Percentiles rank a stretch among this genome's conserved stretches.
phyloP scores from a whole-genome alignment of 495 filamentous ascomycete genomes.

The Xylaria acuta region DNA sequence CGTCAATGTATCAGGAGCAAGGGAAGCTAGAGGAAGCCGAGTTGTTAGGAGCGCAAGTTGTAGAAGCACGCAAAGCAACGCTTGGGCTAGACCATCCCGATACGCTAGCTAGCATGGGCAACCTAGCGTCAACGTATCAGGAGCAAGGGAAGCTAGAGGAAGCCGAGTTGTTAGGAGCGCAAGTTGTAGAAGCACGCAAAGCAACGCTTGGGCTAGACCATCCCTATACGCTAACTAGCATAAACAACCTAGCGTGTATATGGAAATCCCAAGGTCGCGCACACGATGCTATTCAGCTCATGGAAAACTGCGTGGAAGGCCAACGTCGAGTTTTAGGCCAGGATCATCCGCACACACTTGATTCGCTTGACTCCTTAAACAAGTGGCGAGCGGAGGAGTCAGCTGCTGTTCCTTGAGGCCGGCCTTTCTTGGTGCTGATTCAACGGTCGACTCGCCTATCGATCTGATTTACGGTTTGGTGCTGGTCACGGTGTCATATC shows the following conservation, averaged over 20 bases:
- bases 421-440: background rate
- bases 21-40: conserved; percentile 46
- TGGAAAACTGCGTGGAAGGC: conserved; percentile 26
- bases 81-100: conserved; percentile 48
- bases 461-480: background rate
- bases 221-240: conserved; percentile 48
- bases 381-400: background rate
- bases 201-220: conserved; percentile 47
- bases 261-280: conserved; percentile 39
- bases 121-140: conserved; percentile 46
- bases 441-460: background rate
- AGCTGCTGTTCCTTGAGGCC: background rate
- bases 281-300: conserved; percentile 41
- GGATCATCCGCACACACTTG: background rate
- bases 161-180: conserved; percentile 42
- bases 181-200: conserved; percentile 43
- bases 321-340: background rate
- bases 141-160: conserved; percentile 44
- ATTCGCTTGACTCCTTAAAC: background rate
- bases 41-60: conserved; percentile 39
- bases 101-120: conserved; percentile 39
- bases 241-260: conserved; percentile 49
- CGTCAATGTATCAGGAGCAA: conserved; percentile 39
- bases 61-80: conserved; percentile 40
- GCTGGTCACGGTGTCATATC: background rate